Evolutionary conservation across 345 rosid species (phyloP), one percentile per base, ranked within the genome.

Genomic region (Limnanthes douglasii): DNA sequence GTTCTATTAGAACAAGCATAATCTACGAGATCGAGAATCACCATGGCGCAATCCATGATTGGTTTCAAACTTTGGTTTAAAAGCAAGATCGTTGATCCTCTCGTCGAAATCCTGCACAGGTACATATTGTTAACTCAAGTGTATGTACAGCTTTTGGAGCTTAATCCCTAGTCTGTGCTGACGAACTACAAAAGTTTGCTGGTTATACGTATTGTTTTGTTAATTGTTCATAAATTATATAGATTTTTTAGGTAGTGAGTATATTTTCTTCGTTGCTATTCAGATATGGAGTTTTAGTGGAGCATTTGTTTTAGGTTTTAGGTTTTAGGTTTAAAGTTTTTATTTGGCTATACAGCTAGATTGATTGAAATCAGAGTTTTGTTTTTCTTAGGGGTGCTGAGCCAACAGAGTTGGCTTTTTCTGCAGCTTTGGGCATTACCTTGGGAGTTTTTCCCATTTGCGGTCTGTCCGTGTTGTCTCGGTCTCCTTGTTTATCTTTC

Each of bases 381-480:
- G 8, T 4, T 12, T n/a, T 11, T 15, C 23, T 15, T 69, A 74
- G 78, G 47, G 73, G 85, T 36, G 53, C 72, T 15, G 85, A 74
- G 42, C 92, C 92, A 8, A 71, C 53, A 58, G 75, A 74, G 45
- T 43, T 78, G 56, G 90, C 84, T 0, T 65, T 74, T 44, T 74
- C 92, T 31, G 48, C 75, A 6, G 81, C 92, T 49, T 64, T 74
- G 43, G 92, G 92, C 11, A 31, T 72, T 39, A 69, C 85, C 17
- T 13, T 79, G 16, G 85, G 85, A 41, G 21, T 79, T 11, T 79
- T 79, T 41, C 92, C 85, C 4, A 69, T 79, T 20, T 75, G 81
- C 26, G 92, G 92, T 72, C 61, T 29, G 54, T 7, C n/a, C n/a
- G n/a, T n/a, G 19, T 15, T 20, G n/a, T n/a, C 10, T 28, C 32